A percentile compares a stretch with the other conserved stretches of the same genome.
Evolutionary conservation across 345 rosid species (phyloP).

Genomic region (Aurinia saxatilis): DNA sequence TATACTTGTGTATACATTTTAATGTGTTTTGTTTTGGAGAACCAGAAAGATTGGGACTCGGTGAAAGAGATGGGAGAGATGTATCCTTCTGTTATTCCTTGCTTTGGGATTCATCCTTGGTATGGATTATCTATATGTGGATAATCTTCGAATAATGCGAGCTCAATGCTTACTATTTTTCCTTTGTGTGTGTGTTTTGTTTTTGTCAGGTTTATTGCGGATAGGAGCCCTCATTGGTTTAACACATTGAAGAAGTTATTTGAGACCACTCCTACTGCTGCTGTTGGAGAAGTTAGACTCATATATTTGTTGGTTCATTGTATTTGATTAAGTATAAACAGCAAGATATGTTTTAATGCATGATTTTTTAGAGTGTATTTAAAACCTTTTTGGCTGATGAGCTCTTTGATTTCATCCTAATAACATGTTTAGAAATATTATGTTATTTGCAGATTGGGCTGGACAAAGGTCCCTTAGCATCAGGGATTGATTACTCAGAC

Average conservation of each 20-base stretch:
- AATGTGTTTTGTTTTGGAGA: neutral
- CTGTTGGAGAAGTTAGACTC: slow-evolving; percentile 69
- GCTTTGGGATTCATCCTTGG: slow-evolving; percentile 95
- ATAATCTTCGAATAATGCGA: neutral
- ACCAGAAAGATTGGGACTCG: slow-evolving; percentile 72
- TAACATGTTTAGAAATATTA: neutral
- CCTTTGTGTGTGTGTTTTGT: neutral
- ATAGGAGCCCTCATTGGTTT: slow-evolving; percentile 73
- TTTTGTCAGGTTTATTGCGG: slow-evolving; percentile 49
- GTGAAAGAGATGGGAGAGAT: slow-evolving; percentile 68
- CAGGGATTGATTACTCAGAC: slow-evolving; percentile 55
- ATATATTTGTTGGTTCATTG: neutral
- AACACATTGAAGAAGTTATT: slow-evolving; percentile 50
- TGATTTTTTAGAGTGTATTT: slow-evolving; percentile 30
- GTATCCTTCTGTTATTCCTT: slow-evolving; percentile 66
- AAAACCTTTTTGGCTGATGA: slow-evolving; percentile 25
- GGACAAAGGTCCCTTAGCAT: slow-evolving; percentile 74
- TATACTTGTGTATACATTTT: neutral
- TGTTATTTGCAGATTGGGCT: slow-evolving; percentile 55
- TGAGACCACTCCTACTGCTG: slow-evolving; percentile 65
- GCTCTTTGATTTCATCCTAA: slow-evolving; percentile 15
- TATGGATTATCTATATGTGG: slow-evolving; percentile 8
- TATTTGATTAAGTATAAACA: slow-evolving; percentile 18
- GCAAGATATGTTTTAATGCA: slow-evolving; percentile 32
- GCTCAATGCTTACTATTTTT: neutral